phyloP scores from a whole-genome alignment of 768 basidiomycete species.

The Epithele typhae region DNA sequence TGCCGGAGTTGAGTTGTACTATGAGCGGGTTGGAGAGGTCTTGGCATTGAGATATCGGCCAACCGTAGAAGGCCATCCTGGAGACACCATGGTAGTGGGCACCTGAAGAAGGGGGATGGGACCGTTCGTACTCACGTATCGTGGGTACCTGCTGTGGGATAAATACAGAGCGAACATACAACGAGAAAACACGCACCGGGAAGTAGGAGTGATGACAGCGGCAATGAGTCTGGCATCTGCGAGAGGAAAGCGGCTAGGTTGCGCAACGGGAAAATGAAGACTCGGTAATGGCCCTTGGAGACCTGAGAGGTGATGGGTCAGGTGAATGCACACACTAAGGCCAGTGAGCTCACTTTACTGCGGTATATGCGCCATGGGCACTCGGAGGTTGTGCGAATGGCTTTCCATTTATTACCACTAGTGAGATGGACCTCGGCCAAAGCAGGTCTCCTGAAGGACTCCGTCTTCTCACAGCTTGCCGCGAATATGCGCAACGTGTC shows the following conservation, averaged over 20 bases:
- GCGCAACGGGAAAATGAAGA: slow-evolving; percentile 60
- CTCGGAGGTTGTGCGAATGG: slow-evolving; percentile 34
- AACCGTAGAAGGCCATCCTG: slow-evolving; percentile 82
- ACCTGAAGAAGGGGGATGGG: too few relatives aligned
- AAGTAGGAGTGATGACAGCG: slow-evolving; percentile 70
- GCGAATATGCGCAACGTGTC: too few relatives aligned
- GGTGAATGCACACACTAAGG: background rate
- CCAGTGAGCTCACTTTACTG: slow-evolving; percentile 48
- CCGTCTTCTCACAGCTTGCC: too few relatives aligned
- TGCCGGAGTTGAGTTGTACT: slow-evolving; percentile 69
- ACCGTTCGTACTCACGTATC: slow-evolving; percentile 48
- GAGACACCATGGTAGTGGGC: background rate
- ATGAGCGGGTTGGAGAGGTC: slow-evolving; percentile 53
- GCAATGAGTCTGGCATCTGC: slow-evolving; percentile 58
- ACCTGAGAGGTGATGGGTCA: slow-evolving; percentile 36
- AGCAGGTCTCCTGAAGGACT: too few relatives aligned
- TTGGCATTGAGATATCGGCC: slow-evolving; percentile 88
- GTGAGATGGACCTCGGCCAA: too few relatives aligned
- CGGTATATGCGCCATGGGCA: slow-evolving; percentile 59
- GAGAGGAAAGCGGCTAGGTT: slow-evolving; percentile 53
- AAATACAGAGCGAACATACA: slow-evolving; percentile 7
- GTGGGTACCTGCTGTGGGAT: slow-evolving; percentile 65
- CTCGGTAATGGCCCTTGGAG: slow-evolving; percentile 36
- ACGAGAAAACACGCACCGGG: slow-evolving; percentile 51
- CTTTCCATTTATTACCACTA: slow-evolving; percentile 50